Base-by-base conservation (phyloP, 768 basidiomycete genomes). In the Ramaria rubella region DNA sequence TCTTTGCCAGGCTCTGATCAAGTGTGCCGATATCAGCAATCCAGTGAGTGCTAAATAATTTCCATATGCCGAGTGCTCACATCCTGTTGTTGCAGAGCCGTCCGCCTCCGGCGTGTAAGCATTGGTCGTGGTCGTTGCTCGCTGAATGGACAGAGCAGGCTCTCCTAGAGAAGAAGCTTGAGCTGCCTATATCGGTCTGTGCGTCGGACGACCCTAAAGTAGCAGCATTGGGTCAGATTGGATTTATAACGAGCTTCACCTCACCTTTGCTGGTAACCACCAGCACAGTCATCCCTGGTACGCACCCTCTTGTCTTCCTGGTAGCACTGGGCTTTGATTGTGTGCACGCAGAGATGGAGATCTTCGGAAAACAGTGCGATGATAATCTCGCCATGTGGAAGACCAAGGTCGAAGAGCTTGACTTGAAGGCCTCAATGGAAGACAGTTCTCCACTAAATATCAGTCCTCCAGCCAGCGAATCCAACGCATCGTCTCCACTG, bases 21-120 rank as follows among this genome's bases (percentile, higher is more conserved):
- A 99, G 71, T 96, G 94, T 65, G 94, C 95, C 17, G 96, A 99
- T 72, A 98, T 99, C 65, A 94, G 91, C 68, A 99, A 99, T 69
- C 95, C 96, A 15, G 94, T 96, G 68, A 61, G 94, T 81, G 14
- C 8, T 34, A 21, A 5, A 4, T 11, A 30, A 2, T 14, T 17
- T 5, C 14, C 19, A 6, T 14, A 17, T 34, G 49, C 31, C 11
- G 38, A 42, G 17, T 17, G 38, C 40, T 42, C 27, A 19, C 3
- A 49, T 24, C 36, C 45, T 31, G 11, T 52, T 46, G 7, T 56
- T 43, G 31, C 64, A 97, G 94, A 86, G 87, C 60, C 93, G 95
- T 19, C 95, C 96, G 1, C 89, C 91, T 60, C 75, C 82, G n/a
- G 90, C 96, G 14, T 91, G 92, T 3, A 83, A 89, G 64, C 85